Evolutionary conservation across 2,329 filamentous ascomycete genomes (phyloP).

Genomic region (Coniella vitis): DNA sequence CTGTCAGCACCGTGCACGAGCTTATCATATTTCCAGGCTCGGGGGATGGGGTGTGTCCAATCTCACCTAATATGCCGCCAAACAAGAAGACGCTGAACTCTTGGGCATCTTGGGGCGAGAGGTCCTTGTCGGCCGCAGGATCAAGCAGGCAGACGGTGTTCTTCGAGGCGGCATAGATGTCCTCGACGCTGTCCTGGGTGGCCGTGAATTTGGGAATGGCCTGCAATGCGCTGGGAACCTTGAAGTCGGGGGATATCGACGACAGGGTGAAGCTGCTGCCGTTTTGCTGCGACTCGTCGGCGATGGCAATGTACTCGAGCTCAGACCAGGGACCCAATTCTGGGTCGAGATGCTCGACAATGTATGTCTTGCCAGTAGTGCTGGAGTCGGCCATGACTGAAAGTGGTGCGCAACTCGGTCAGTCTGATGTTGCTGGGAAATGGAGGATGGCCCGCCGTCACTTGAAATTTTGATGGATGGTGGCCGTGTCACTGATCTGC

Average conservation of each 20-base stretch:
- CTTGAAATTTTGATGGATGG: too few species aligned
- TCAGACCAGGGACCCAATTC: slow-evolving; percentile 93
- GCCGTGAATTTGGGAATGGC: slow-evolving; percentile 58
- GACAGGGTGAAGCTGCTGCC: slow-evolving; percentile 72
- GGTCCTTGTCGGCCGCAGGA: slow-evolving; percentile 72
- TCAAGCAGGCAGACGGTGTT: slow-evolving; percentile 81
- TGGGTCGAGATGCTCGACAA: slow-evolving; percentile 93
- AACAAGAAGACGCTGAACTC: slow-evolving; percentile 89
- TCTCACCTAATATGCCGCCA: slow-evolving; percentile 83
- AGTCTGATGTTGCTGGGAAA: too few species aligned
- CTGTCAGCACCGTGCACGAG: slow-evolving; percentile 5
- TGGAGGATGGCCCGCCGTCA: too few species aligned
- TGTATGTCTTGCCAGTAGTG: slow-evolving; percentile 61
- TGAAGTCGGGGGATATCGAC: slow-evolving; percentile 65
- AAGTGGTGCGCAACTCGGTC: neutral
- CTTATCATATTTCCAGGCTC: neutral
- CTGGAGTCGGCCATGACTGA: slow-evolving; percentile 27
- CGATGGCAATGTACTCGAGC: slow-evolving; percentile 86
- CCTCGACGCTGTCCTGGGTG: slow-evolving; percentile 73
- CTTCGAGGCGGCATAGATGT: slow-evolving; percentile 68
- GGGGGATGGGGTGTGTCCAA: neutral
- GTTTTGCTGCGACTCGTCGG: slow-evolving; percentile 64
- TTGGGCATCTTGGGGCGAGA: slow-evolving; percentile 76
- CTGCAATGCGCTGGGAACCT: slow-evolving; percentile 53
- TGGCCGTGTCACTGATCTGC: too few species aligned